Base-by-base conservation (phyloP, 2,329 filamentous ascomycete genomes). In the Hypocrella siamensis region DNA sequence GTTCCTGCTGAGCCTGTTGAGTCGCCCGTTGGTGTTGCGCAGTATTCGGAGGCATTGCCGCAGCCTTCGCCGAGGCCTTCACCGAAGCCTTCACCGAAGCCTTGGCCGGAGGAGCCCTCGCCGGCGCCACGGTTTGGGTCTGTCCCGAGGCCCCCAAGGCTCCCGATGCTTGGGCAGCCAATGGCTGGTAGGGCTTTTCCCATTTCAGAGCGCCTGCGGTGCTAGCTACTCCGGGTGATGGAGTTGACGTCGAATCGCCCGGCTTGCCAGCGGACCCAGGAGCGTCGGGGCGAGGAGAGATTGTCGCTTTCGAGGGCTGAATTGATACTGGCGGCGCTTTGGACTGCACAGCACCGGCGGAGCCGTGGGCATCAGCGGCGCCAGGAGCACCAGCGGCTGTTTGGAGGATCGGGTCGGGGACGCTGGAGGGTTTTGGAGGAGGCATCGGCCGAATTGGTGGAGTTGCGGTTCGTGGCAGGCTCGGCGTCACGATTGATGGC, bases 171-270 rank as follows among this genome's bases (percentile, higher is more conserved):
- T 38, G 40, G 19, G 40, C 34, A 17, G 44, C 45, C 3, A 46
- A 47, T 26, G 54, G 55, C 33, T 57, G 54, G 36, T 58, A 57
- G 9, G 57, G 54, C 40, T 54, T 57, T 40, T 59, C 56, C 56
- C 56, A 59, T 33, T 58, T 59, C 14, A 57, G 35, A n/a, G n/a
- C n/a, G n/a, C n/a, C n/a, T n/a, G n/a, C n/a, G n/a, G n/a, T n/a
- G n/a, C n/a, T n/a, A n/a, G n/a, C n/a, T n/a, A n/a, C n/a, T n/a
- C n/a, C n/a, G n/a, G n/a, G n/a, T n/a, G n/a, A n/a, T n/a, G n/a
- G n/a, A n/a, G n/a, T n/a, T n/a, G n/a, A n/a, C n/a, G n/a, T 12
- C 7, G 12, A 17, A 15, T 53, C 46, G 28, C 49, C 52, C 7
- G 44, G 39, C 34, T 49, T 57, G 32, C 41, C 42, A 12, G 44